Evolutionary conservation across 2,329 filamentous ascomycete species (phyloP), one percentile per base, ranked within the genome.

Genomic region (Thermothelomyces thermophilus): DNA sequence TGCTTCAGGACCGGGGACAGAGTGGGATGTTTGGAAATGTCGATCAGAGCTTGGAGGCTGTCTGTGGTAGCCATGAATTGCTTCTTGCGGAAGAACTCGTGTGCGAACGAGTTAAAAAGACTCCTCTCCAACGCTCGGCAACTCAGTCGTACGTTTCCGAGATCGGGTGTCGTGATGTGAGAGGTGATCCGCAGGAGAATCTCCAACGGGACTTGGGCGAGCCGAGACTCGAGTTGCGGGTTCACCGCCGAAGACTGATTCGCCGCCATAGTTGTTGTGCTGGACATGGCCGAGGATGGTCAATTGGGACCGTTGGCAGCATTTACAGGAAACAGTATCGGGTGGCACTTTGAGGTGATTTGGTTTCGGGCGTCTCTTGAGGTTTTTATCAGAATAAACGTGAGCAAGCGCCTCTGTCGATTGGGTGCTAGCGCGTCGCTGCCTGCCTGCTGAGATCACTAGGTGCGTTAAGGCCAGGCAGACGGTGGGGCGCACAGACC

Each of bases 81-180:
- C 58, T 76, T 79, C 62, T 79, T 80, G 44, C 68, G 70, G 65
- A 87, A 86, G 69, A 83, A 86, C 55, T 84, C 80, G 20, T 68
- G 68, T 24, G 74, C 70, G 57, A 85, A 86, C 30, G 69, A 69
- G 42, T 72, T 68, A 63, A 79, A 78, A 11, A 84, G 67, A 1
- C 69, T 66, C 17, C 65, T 64, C 60, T 85, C 80, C 11, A 82
- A 60, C 16, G 68, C 62, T 48, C 73, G 78, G 67, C 79, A 83
- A 2, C 72, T 71, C 14, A 73, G 65, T 6, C 83, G 80, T 7
- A 85, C 61, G 11, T 65, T 62, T 51, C 74, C 70, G 16, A 84
- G 72, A 7, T 84, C 80, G 0, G 64, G 47, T 0, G 82, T 85
- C 0, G 69, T 68, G 16, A 86, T 71, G 41, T 71, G 66, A 3